Evolutionary conservation across 164 flowering plant species (phyloP).

Genomic region (Nymphaea thermarum): DNA sequence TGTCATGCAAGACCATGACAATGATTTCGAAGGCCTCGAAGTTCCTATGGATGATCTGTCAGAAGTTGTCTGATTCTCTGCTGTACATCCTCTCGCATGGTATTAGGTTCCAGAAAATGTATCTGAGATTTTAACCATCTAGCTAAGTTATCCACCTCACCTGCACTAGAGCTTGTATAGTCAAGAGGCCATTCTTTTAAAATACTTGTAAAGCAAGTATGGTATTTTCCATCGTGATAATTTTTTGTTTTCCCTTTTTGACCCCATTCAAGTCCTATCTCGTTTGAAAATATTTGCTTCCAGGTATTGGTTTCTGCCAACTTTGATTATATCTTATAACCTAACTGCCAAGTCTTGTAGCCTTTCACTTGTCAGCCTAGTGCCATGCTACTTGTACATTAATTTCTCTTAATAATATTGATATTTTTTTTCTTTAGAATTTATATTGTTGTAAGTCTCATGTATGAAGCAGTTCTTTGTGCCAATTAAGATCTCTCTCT

Average conservation of each 20-base stretch:
- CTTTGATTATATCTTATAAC: not conserved
- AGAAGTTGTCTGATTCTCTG: slow-evolving; percentile 31
- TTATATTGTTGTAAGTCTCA: no score
- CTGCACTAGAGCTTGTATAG: slow-evolving; percentile 4
- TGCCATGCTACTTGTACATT: not conserved
- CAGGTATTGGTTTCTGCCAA: not conserved
- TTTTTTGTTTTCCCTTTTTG: not conserved
- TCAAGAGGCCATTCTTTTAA: slow-evolving; percentile 9
- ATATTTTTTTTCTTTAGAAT: no score
- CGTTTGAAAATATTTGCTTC: not conserved
- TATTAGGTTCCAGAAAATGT: slow-evolving; percentile 15
- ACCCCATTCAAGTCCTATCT: not conserved
- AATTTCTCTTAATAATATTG: not conserved
- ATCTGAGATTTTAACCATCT: slow-evolving; percentile 18
- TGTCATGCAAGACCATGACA: slow-evolving; percentile 41
- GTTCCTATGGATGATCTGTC: slow-evolving; percentile 76
- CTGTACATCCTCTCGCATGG: slow-evolving; percentile 24
- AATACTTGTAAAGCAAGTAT: not conserved
- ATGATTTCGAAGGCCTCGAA: slow-evolving; percentile 25
- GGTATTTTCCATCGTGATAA: not conserved
- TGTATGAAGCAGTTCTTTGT: no score
- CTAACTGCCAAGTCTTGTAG: not conserved
- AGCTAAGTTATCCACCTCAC: slow-evolving; percentile 11
- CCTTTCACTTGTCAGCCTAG: not conserved
- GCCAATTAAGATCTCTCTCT: not conserved